Evolutionary conservation across 2,329 filamentous ascomycete genomes (phyloP), one percentile per base, ranked within the genome.

Genomic region (Aspergillus ochraceoroseus): DNA sequence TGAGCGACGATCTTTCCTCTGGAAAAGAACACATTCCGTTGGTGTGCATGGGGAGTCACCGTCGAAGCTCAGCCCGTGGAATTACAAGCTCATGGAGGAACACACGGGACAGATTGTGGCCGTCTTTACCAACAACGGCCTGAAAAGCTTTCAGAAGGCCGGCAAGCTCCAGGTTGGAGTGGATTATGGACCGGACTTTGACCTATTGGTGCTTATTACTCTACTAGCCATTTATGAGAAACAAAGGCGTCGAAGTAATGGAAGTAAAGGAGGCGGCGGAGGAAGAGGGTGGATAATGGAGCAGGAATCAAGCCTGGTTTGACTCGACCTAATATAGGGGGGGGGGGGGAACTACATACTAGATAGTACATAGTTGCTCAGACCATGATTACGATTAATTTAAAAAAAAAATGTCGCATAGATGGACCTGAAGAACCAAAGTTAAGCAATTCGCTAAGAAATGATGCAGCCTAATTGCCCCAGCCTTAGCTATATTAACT

Each of bases 81-180:
- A 61, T 37, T 56, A 54, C 43, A 63, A 67, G 39, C 43, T 67
- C n/a, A 47, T 64, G 11, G 54, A 66, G 12, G 57, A 61, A 34
- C 41, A 47, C 6, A 59, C 45, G 2, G 47, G 51, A 6, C 49
- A 53, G 19, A 36, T 63, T 2, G 30, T 63, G 2, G 63, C 61
- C 0, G 52, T 61, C 1, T 65, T 63, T 32, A 57, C 55, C 8
- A 55, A 51, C 37, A 58, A 51, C 34, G 30, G 33, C 26, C 25
- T 57, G 52, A 54, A 44, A 38, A 59, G 57, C 28, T 50, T 53
- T 8, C 57, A 47, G 31, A 60, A 58, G 29, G 51, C 50, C n/a
- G 63, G 60, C 5, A 57, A 59, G 23, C 48, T 67, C 14, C 52
- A 59, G 23, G 47, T 66, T 11, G 47, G 52, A 31, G 50, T 34